A percentile compares a stretch with the other conserved stretches of the same genome.
Conservation (phyloP, 257 asterid species). For the Osmanthus fragrans region DNA sequence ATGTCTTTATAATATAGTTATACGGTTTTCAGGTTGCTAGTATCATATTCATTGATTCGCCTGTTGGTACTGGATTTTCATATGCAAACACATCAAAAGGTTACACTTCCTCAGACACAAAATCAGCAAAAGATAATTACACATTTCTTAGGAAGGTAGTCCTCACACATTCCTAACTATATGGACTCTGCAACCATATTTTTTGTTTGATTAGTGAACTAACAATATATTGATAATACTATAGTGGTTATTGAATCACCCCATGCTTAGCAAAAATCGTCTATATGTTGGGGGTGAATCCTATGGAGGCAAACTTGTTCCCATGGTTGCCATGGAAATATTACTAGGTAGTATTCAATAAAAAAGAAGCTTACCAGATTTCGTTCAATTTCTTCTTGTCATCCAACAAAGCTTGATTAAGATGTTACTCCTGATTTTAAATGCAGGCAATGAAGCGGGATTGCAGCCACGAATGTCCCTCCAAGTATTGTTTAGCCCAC, state of each 20-base stretch:
- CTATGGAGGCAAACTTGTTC: too few relatives aligned
- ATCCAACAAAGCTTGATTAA: background rate
- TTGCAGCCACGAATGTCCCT: slow-evolving; percentile 36
- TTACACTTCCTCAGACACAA: background rate
- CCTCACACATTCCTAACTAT: too few relatives aligned
- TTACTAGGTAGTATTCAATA: background rate
- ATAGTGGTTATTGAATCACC: slow-evolving; percentile 63
- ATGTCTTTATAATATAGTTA: too few relatives aligned
- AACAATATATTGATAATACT: background rate
- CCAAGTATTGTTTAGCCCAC: slow-evolving; percentile 25
- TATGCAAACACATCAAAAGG: slow-evolving; percentile 31
- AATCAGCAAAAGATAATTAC: too few relatives aligned
- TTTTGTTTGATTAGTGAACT: too few relatives aligned
- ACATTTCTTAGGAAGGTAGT: too few relatives aligned
- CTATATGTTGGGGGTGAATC: slow-evolving; percentile 39
- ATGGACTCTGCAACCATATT: too few relatives aligned
- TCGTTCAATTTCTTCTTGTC: background rate
- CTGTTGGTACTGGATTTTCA: slow-evolving; percentile 55
- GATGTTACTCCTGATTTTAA: background rate
- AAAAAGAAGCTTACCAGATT: background rate
- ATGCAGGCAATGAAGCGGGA: slow-evolving; percentile 52
- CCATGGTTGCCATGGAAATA: too few relatives aligned
- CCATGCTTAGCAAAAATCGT: slow-evolving; percentile 36
- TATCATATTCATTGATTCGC: slow-evolving; percentile 48
- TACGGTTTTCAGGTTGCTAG: slow-evolving; percentile 32